Evolutionary conservation across 192 early-diverging fungal species (phyloP), one percentile per base, ranked within the genome.

Genomic region (Mortierella alpina): DNA sequence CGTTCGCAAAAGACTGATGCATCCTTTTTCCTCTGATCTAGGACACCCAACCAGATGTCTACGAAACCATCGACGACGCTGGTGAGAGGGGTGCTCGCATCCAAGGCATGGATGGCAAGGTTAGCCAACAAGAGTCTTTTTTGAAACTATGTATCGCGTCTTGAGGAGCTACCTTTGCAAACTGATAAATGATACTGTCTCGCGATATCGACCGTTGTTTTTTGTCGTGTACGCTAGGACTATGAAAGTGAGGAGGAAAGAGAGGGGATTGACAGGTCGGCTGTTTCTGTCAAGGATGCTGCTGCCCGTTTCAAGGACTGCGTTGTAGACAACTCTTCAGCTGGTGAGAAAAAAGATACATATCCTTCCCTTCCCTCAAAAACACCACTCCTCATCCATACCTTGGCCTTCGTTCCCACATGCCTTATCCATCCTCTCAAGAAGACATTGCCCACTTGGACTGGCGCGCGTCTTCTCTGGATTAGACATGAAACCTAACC

Each of bases 21-120:
- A 12, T 47, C 0, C 45, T 47, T 59, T 39, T 70, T 56, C 63
- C 17, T 65, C 39, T 65, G 23, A 67, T 52, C 22, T 74, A 91
- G 90, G 90, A 91, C 68, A 88, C 88, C 59, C 90, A 91, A 77
- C 93, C 92, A 55, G 96, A 96, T 88, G 92, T 97, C 59, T 95
- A 92, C 76, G 95, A 97, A 67, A 96, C 96, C 10, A 84, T 91
- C 6, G 94, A 95, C 39, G 70, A 73, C 22, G 44, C 65, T 22
- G 66, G 68, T 53, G 84, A 83, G 15, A 51, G 72, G 45, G 57
- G 41, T 41, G 23, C 50, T 6, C 59, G 55, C 17, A 46, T 71
- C 41, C 77, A 70, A 15, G 76, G 69, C 47, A 61, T 72, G 69
- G 69, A 72, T 15, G 52, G 70, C 55, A 72, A 80, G 70, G 70